Base-by-base conservation (phyloP, 2,329 filamentous ascomycete genomes). In the Dissoconium aciculare region DNA sequence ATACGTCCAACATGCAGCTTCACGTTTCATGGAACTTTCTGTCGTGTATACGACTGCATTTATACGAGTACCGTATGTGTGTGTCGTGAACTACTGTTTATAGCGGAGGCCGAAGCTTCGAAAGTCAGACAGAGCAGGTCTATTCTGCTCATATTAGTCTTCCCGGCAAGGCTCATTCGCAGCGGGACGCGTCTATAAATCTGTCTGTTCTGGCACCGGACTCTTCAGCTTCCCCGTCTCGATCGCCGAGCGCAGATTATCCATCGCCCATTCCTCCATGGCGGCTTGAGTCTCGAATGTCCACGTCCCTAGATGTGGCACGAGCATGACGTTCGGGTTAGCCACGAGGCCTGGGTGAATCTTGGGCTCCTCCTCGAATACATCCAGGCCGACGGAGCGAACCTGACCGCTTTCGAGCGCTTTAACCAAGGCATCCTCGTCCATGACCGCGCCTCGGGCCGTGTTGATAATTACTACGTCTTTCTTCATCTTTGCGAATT, bases 261-360 rank as follows among this genome's bases (percentile, higher is more conserved):
- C 66, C 42, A 87, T 74, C 23, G 71, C 67, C 74, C 74, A 82
- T 47, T 73, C 66, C 56, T 87, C 81, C 79, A 87, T 71, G 6
- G 55, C 57, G 2, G 54, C 60, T 49, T 67, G 57, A 2, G 67
- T 71, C 63, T 78, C 81, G 15, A 73, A 59, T 0, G 79, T 87
- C 66, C 70, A 83, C 0, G 83, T 91, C 0, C 82, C 82, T 78
- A 91, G 80, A 54, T 91, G 83, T 30, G 83, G 83, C 19, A 91
- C 58, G 15, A 92, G 62, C 45, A 87, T 62, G 13, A 81, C 79
- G 42, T 71, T 68, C 2, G 71, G 70, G 49, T 87, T 85, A 11
- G 60, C 58, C 10, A 85, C 43, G 25, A 91, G 60, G 1, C 76
- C 78, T 0, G 73, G 74, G 47, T 89, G 79, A 15, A 91, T 60